Evolutionary conservation across 2,329 filamentous ascomycete genomes (phyloP), one percentile per base, ranked within the genome.

Genomic region (Aspergillus quadrilineatus): DNA sequence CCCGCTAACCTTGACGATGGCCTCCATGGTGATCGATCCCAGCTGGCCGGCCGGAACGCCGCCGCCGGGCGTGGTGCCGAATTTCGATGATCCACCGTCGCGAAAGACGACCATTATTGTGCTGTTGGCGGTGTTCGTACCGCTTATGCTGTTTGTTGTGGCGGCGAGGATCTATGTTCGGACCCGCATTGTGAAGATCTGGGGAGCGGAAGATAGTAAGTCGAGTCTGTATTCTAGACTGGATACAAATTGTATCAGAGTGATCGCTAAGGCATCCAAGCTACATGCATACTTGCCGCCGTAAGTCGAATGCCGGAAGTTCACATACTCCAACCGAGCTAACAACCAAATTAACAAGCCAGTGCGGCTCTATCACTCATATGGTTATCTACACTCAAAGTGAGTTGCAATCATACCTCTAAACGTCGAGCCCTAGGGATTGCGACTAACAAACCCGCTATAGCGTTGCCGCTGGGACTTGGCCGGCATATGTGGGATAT

Each of bases 401-500:
- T 55, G 6, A 43, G 52, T 10, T 17, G 22, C 22, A 22, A 22
- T 22, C 22, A 22, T 22, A 22, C 22, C 22, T 22, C 22, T 4
- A 3, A 22, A 22, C 22, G 22, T 22, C 22, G 22, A 22, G 22
- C 22, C 22, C 22, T 22, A 4, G 22, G 3, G 22, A 15, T 30
- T n/a, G 3, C 2, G 6, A 44, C 8, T 29, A 41, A 14, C 51
- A 8, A 10, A 15, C 14, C 30, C 15, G 7, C 9, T 17, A 2
- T n/a, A 54, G 52, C 36, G 15, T n/a, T 54, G 6, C 26, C 36
- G 1, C 2, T 54, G 10, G 52, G 52, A 2, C 14, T 55, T 6
- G 52, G 52, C 12, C 52, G 45, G 12, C 52, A 49, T n/a, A 43
- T 49, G 45, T 55, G 52, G 52, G 52, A 49, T 28, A 26, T 55